Base-by-base conservation (phyloP, 192 early-diverging fungal genomes). In the Jimgerdemannia lactiflua region DNA sequence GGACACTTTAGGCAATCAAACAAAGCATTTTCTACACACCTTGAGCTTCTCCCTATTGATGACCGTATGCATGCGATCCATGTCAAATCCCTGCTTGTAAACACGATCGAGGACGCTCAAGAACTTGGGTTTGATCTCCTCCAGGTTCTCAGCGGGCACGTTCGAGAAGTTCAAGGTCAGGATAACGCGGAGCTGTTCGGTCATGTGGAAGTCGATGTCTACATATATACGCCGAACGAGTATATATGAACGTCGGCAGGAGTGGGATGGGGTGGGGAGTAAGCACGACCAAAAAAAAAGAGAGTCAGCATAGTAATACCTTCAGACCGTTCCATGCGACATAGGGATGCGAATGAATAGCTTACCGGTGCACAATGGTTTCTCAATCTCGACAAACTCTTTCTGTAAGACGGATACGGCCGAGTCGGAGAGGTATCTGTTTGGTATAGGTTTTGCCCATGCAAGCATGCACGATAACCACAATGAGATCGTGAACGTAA, bases 311-410 rank as follows among this genome's bases (percentile, higher is more conserved):
- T 29, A 29, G 29, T 29, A 29, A 1, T 29, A 29, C 0, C 29
- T 29, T 29, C 29, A 29, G 29, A 29, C 29, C 29, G 29, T 29
- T 1, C 29, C 29, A 29, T 29, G 29, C 29, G 29, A 29, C 29
- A 29, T 29, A 29, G 29, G 29, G 29, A 29, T 29, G 29, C 29
- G 29, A 29, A 29, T 29, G 29, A 29, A 29, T 29, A 29, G 29
- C 29, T 29, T 77, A 88, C 84, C 79, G 71, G 89, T 90, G 72
- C 87, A 88, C n/a, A 88, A 79, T 18, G 89, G 86, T 43, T 89
- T 86, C 68, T 86, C 85, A 44, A 85, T 87, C 73, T 90, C 89
- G 14, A 90, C 89, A 83, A 90, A 89, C 68, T 88, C 85, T 49
- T 85, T 88, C 72, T 82, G 83, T 43, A 90, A 72, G 6, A 89